Conservation (phyloP, 1,284 basidiomycete species). For the Quambalaria eucalypti region DNA sequence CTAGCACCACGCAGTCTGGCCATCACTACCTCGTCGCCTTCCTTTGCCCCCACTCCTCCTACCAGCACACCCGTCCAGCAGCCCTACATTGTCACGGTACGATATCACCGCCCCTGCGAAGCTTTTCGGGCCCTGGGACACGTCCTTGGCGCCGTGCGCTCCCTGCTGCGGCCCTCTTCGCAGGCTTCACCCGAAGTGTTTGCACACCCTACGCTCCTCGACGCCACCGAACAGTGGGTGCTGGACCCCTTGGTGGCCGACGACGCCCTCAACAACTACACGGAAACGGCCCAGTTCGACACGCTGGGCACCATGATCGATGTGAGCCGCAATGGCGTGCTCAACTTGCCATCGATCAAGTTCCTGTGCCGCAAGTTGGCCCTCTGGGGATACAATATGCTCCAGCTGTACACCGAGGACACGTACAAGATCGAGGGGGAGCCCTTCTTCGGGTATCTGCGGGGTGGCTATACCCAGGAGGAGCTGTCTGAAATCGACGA, state of each 20-base stretch:
- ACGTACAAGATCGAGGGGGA: conserved; percentile 47
- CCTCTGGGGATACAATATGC: conserved; percentile 40
- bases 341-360: conserved; percentile 36
- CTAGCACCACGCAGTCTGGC: neutral
- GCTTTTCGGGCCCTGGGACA: conserved; percentile 29
- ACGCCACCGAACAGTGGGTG: neutral
- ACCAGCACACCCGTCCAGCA: neutral
- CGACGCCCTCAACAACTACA: neutral
- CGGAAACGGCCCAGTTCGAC: conserved; percentile 17
- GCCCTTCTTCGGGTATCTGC: conserved; percentile 48
- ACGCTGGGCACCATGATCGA: conserved; percentile 48
- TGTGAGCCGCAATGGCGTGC: conserved; percentile 48
- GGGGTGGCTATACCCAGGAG: conserved; percentile 29
- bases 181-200: neutral
- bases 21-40: neutral
- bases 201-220: neutral
- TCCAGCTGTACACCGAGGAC: conserved; percentile 44
- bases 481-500: conserved; percentile 47
- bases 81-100: conserved; percentile 6
- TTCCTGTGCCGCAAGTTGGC: conserved; percentile 41
- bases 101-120: conserved; percentile 7
- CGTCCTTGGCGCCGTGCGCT: conserved; percentile 14
- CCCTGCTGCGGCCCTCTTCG: neutral
- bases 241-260: neutral
- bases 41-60: neutral